A percentile compares a stretch with the other conserved stretches of the same genome.
Conservation (phyloP, 2,329 filamentous ascomycete species). For the Sclerotinia glacialis region DNA sequence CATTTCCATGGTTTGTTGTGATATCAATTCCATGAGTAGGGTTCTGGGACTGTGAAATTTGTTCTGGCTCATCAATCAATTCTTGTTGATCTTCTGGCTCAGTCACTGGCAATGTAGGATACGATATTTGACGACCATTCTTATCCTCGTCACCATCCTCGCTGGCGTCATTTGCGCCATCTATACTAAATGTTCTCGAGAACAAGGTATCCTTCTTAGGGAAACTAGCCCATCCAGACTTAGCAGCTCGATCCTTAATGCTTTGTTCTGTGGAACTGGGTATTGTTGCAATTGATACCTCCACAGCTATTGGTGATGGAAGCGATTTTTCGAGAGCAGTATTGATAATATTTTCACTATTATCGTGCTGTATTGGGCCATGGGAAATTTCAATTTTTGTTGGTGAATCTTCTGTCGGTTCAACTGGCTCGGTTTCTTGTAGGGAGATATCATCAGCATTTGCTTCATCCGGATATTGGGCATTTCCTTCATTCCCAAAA, state of each 20-base stretch:
- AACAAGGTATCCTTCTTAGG: conserved; percentile 8
- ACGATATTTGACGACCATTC: background rate
- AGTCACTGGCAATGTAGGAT: background rate
- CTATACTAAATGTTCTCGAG: conserved; percentile 13
- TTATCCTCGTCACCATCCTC: conserved; percentile 13
- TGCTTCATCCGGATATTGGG: background rate
- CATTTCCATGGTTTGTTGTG: background rate
- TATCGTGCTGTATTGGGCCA: background rate
- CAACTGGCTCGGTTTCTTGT: background rate
- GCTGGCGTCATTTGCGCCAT: conserved; percentile 16
- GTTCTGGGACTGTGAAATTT: background rate
- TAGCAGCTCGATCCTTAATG: conserved; percentile 9
- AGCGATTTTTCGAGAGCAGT: background rate
- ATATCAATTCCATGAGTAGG: background rate
- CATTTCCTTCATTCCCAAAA: background rate
- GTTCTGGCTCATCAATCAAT: background rate
- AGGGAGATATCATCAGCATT: background rate
- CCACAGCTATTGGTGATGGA: background rate
- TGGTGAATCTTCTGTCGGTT: background rate
- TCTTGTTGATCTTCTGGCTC: background rate
- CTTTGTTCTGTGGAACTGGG: background rate
- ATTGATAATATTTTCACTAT: background rate
- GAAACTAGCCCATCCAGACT: conserved; percentile 15
- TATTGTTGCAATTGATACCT: background rate
- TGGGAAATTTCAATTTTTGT: too few species aligned